phyloP scores from a whole-genome alignment of 768 basidiomycete species.

The Inosperma sp. region DNA sequence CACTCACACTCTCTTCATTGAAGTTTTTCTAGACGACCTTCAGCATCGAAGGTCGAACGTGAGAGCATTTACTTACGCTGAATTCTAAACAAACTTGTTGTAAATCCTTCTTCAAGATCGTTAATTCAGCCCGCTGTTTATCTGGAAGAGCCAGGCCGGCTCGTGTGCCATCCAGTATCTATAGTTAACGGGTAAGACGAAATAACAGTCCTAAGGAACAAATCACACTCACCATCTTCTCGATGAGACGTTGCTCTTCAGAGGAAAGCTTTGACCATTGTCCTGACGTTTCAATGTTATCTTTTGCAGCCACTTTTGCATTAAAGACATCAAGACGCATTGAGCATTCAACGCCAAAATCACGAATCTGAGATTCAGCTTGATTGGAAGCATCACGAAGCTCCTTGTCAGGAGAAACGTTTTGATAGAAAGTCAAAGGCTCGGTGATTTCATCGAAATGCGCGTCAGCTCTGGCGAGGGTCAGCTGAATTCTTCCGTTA shows the following conservation, averaged over 20 bases:
- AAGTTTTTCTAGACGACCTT: slow-evolving; percentile 64
- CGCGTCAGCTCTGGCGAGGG: slow-evolving; percentile 59
- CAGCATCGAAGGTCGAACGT: slow-evolving; percentile 3
- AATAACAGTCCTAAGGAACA: not conserved
- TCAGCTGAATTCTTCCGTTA: slow-evolving; percentile 36
- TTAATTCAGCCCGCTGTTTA: slow-evolving; percentile 53
- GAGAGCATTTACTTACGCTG: slow-evolving; percentile 43
- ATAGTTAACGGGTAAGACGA: not conserved
- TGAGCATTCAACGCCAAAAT: slow-evolving; percentile 69
- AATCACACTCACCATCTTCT: slow-evolving; percentile 53
- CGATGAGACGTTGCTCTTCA: slow-evolving; percentile 74
- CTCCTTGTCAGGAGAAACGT: slow-evolving; percentile 68
- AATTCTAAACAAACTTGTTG: slow-evolving; percentile 74
- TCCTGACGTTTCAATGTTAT: slow-evolving; percentile 60
- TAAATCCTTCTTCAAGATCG: slow-evolving; percentile 65
- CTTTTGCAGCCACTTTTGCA: slow-evolving; percentile 64
- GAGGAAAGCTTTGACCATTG: slow-evolving; percentile 55
- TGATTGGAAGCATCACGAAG: slow-evolving; percentile 79
- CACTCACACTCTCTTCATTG: slow-evolving; percentile 75
- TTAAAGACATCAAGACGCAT: slow-evolving; percentile 81
- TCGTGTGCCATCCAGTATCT: slow-evolving; percentile 73
- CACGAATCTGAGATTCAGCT: slow-evolving; percentile 64
- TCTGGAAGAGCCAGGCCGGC: slow-evolving; percentile 73
- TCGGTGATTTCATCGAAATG: slow-evolving; percentile 47
- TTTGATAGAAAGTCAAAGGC: slow-evolving; percentile 74